Evolutionary conservation across 371 early-diverging fungal species (phyloP).

Genomic region (Thermomucor indicae-seudaticae): DNA sequence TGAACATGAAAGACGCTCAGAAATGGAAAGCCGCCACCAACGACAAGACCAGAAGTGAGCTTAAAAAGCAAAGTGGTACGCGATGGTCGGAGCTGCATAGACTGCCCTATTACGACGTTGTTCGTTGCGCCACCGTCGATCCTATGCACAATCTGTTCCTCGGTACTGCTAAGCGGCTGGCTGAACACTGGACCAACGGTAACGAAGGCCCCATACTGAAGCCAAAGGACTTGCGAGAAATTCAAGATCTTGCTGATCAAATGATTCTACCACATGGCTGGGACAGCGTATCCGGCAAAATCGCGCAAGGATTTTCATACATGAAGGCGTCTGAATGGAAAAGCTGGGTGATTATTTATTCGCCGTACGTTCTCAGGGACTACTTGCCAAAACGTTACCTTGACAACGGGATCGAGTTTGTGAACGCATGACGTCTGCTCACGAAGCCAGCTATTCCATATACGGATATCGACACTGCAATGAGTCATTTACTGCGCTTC

Average conservation of each 20-base stretch:
- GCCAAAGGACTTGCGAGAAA: not conserved
- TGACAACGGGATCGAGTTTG: too few relatives aligned
- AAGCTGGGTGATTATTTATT: not conserved
- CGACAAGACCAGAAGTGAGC: not conserved
- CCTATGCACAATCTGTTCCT: constrained; percentile 9
- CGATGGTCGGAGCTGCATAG: constrained; percentile 4
- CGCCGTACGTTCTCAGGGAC: too few relatives aligned
- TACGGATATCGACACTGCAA: too few relatives aligned
- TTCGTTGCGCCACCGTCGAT: constrained; percentile 4
- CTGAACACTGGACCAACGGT: not conserved
- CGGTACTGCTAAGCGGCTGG: constrained; percentile 2
- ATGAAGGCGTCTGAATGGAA: constrained; percentile 1
- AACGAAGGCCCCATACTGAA: not conserved
- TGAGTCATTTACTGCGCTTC: too few relatives aligned
- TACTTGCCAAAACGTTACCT: too few relatives aligned
- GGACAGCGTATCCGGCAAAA: not conserved
- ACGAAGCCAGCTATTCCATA: too few relatives aligned
- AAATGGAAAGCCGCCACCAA: not conserved
- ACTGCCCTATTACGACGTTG: constrained; percentile 6
- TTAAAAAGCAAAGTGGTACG: not conserved
- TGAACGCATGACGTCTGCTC: too few relatives aligned
- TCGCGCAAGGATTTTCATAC: not conserved
- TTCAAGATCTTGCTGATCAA: not conserved
- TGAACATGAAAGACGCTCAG: not conserved
- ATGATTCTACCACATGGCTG: not conserved